Base-by-base conservation (phyloP, 2,329 filamentous ascomycete species). In the Apiospora aurea region DNA sequence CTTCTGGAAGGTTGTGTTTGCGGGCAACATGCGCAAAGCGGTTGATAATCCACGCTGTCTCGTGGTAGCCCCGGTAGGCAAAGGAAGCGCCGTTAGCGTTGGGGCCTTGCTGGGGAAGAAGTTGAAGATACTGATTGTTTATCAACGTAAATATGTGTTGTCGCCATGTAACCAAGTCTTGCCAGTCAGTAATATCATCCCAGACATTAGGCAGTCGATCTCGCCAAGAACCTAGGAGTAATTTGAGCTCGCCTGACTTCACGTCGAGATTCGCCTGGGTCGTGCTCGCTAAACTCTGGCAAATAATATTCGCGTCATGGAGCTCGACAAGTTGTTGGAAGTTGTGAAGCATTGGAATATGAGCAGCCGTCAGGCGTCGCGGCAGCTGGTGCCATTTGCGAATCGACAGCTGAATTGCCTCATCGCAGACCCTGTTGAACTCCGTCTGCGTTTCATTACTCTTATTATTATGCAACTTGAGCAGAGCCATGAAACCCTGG, bases 11-110 rank as follows among this genome's bases (percentile, higher is more conserved):
- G 77, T 94, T 96, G 82, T 99, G 96, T 85, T 99, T 99, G 72
- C 96, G 92, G 67, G 96, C 96, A 57, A 99, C 96, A 80, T 99
- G 96, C 0, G 96, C 97, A 79, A 99, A 99, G 24, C 96, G 90
- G 82, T 99, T 99, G 83, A 99, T 99, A 77, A 99, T 99, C 96
- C 96, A 99, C 2, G 96, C 96, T 16, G 96, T 99, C 84, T 99
- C 96, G 78, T 99, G 96, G 80, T 97, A 99, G 38, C 96, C 96
- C 64, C 96, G 91, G 81, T 99, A 99, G 0, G 96, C 96, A 81
- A 96, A 98, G 0, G 95, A 98, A 67, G 96, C 96, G 72, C 94
- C 95, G 71, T 93, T 94, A 1, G 95, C 90, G 76, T 94, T 96
- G 80, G 93, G 92, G 34, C 92, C 91, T 78, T 94, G 92, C 24